Conservation (phyloP, 768 basidiomycete species). For the Lactifluus hygrophoroides region DNA sequence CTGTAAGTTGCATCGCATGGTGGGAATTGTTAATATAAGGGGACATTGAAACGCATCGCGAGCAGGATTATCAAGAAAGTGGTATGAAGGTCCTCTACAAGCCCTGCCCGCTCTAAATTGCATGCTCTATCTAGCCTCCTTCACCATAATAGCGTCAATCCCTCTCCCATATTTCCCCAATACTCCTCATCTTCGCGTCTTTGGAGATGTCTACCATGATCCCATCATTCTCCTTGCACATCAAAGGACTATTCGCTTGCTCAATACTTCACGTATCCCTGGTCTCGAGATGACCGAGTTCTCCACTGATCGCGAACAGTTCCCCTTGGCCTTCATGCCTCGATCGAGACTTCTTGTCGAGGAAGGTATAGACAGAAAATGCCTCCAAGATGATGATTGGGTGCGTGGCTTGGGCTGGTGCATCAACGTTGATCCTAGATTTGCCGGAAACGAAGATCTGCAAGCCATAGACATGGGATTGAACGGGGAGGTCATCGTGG, state of each 20-base stretch:
- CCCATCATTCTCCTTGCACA: conserved; percentile 39
- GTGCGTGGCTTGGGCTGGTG: neutral
- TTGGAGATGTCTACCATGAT: conserved; percentile 33
- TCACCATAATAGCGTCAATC: conserved; percentile 48
- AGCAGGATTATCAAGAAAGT: conserved; percentile 69
- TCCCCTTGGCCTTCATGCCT: neutral
- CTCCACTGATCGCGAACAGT: neutral
- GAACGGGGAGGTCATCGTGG: conserved; percentile 8
- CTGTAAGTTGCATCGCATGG: conserved; percentile 35
- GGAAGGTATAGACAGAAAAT: neutral
- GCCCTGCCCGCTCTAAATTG: neutral
- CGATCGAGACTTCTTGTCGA: conserved; percentile 2
- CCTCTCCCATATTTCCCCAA: conserved; percentile 32
- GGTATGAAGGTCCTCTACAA: conserved; percentile 35
- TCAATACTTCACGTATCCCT: conserved; percentile 4
- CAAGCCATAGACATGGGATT: conserved; percentile 15
- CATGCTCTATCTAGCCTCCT: conserved; percentile 42
- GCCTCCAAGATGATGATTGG: neutral
- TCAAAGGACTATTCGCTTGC: conserved; percentile 3
- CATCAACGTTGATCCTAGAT: conserved; percentile 1
- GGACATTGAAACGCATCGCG: neutral
- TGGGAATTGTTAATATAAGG: neutral
- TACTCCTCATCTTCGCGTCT: conserved; percentile 36
- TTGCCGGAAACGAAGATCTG: neutral
- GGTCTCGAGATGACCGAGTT: conserved; percentile 5